Percentiles rank a stretch among this genome's conserved stretches.
These are phyloP conservation scores for Salix exigua DNA, from an alignment of 345 rosid species.

Conservation along the genomic window DNA sequence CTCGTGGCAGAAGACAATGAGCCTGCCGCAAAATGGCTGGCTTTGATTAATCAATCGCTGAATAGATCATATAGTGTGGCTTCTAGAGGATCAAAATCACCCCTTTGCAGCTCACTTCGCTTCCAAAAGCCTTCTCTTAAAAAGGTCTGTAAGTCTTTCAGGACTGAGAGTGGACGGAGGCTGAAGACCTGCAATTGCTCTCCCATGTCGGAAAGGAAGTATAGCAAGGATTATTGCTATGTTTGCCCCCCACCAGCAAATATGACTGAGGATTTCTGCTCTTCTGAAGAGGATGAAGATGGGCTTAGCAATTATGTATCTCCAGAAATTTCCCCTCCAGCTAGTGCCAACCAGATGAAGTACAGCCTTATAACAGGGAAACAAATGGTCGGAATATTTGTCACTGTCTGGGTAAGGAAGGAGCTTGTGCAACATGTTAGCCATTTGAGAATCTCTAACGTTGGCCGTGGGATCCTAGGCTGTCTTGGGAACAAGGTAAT, in stretches of 20 bases:
- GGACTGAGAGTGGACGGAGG: slow-evolving; percentile 65
- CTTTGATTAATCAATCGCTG: slow-evolving; percentile 66
- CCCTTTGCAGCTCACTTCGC: slow-evolving; percentile 53
- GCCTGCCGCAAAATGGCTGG: slow-evolving; percentile 90
- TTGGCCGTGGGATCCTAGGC: slow-evolving; percentile 86
- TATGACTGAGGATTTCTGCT: slow-evolving; percentile 42
- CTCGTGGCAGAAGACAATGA: slow-evolving; percentile 88
- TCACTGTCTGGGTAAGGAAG: slow-evolving; percentile 79
- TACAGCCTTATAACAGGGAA: slow-evolving; percentile 77
- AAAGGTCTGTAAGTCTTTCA: slow-evolving; percentile 70
- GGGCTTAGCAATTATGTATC: slow-evolving; percentile 31
- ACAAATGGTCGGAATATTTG: slow-evolving; percentile 97
- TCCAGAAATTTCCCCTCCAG: slow-evolving; percentile 27
- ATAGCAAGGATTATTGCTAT: slow-evolving; percentile 66
- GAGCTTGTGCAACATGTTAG: slow-evolving; percentile 74
- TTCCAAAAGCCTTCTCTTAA: slow-evolving; percentile 79
- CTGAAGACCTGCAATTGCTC: slow-evolving; percentile 83
- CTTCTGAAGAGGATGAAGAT: slow-evolving; percentile 71
- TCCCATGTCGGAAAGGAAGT: slow-evolving; percentile 48
- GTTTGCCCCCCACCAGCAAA: slow-evolving; percentile 57
- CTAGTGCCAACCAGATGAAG: slow-evolving; percentile 40
- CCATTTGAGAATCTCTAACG: slow-evolving; percentile 67
- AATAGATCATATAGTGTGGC: slow-evolving; percentile 42
- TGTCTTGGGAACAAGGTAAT: slow-evolving; percentile 91
- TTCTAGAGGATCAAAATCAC: slow-evolving; percentile 28